These are phyloP conservation scores for Aaosphaeria pasadenensis DNA, from an alignment of 2,329 filamentous ascomycete genomes.

Conservation along the genomic window DNA sequence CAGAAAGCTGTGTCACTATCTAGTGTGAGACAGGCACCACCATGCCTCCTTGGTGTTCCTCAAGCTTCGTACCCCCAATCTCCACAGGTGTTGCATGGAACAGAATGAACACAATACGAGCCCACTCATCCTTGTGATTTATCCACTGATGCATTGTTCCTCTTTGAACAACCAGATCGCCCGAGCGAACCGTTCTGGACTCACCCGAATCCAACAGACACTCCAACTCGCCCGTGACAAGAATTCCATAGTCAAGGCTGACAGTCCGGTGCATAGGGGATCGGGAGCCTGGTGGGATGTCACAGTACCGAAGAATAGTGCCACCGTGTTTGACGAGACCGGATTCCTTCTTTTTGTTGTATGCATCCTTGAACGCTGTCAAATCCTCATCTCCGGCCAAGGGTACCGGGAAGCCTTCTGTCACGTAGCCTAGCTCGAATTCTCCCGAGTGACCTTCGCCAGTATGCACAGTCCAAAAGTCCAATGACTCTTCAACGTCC, in stretches of 20 bases:
- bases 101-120: background rate
- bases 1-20: too few species aligned
- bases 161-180: background rate
- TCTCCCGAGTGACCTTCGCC: background rate
- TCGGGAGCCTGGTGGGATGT: too few species aligned
- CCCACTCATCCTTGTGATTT: background rate
- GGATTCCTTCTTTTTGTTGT: too few species aligned
- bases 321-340: too few species aligned
- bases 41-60: too few species aligned
- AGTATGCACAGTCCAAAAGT: background rate
- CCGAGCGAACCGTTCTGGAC: background rate
- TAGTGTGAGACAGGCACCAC: too few species aligned
- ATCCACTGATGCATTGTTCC: slow-evolving; percentile 1
- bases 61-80: background rate
- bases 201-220: background rate
- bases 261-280: too few species aligned
- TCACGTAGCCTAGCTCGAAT: background rate
- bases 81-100: background rate
- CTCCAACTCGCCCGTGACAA: background rate
- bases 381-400: too few species aligned
- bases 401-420: too few species aligned
- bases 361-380: too few species aligned
- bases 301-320: too few species aligned
- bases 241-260: background rate
- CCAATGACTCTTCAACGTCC: background rate